These are phyloP conservation scores for Gossypium longicalyx DNA, from an alignment of 345 rosid species.

Conservation along the genomic window DNA sequence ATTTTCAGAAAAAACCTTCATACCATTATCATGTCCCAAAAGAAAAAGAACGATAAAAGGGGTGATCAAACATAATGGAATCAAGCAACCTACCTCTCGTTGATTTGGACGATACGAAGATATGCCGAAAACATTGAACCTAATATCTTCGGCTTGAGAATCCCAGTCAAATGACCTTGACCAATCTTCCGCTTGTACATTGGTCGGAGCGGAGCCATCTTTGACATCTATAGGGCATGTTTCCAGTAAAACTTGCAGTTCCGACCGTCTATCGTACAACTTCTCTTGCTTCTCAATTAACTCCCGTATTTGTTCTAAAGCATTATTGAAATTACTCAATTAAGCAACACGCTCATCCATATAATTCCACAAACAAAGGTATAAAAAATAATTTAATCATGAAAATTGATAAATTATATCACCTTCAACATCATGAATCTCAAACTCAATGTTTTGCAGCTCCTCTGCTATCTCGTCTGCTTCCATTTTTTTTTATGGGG, in stretches of 20 bases:
- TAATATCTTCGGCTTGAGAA: slow-evolving; percentile 61
- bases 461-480: slow-evolving; percentile 48
- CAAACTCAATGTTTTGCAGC: slow-evolving; percentile 51
- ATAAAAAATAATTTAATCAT: background rate
- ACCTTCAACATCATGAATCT: slow-evolving; percentile 73
- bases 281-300: slow-evolving; percentile 75
- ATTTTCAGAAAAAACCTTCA: background rate
- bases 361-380: background rate
- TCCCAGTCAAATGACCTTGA: slow-evolving; percentile 79
- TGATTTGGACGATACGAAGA: slow-evolving; percentile 77
- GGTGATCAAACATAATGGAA: background rate
- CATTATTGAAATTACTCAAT: background rate
- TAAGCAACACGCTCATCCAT: slow-evolving; percentile 6
- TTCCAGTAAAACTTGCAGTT: slow-evolving; percentile 55
- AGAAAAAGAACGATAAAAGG: background rate
- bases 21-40: background rate
- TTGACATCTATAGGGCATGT: slow-evolving; percentile 34
- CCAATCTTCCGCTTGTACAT: slow-evolving; percentile 45
- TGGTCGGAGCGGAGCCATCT: slow-evolving; percentile 23
- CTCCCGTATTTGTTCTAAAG: slow-evolving; percentile 57
- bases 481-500: slow-evolving; percentile 34
- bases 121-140: slow-evolving; percentile 82
- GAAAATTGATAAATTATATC: background rate
- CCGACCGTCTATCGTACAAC: slow-evolving; percentile 62
- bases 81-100: slow-evolving; percentile 51